Conservation (phyloP, 2,329 filamentous ascomycete genomes). For the Pestalotiopsis sp. region DNA sequence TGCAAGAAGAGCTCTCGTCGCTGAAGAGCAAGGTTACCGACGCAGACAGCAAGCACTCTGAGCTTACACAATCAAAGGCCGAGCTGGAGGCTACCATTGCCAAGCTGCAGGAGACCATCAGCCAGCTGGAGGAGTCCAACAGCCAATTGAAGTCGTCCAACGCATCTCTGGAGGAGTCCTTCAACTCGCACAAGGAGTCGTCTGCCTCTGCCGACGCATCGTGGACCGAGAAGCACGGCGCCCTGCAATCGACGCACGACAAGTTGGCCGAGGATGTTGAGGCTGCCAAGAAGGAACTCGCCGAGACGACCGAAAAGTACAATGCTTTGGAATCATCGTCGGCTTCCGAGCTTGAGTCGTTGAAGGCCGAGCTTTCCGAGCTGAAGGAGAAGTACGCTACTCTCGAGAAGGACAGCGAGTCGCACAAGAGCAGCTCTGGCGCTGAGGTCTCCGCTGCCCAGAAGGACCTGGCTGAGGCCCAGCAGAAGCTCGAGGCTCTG, state of each 20-base stretch:
- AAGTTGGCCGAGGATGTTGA: slow-evolving; percentile 13
- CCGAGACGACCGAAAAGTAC: slow-evolving; percentile 10
- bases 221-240: slow-evolving; percentile 9
- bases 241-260: slow-evolving; percentile 14
- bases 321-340: slow-evolving; percentile 23
- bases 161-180: slow-evolving; percentile 10
- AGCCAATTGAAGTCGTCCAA: slow-evolving; percentile 2
- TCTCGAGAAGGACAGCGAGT: slow-evolving; percentile 14
- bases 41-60: slow-evolving; percentile 1
- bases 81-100: slow-evolving; percentile 16
- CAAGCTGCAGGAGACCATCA: slow-evolving; percentile 6
- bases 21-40: slow-evolving; percentile 6
- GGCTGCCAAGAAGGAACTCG: slow-evolving; percentile 11
- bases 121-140: slow-evolving; percentile 3
- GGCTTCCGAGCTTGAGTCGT: slow-evolving; percentile 29
- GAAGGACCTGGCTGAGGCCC: slow-evolving; percentile 22
- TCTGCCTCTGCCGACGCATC: slow-evolving; percentile 6
- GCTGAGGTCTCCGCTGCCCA: slow-evolving; percentile 17
- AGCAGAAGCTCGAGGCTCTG: slow-evolving; percentile 21
- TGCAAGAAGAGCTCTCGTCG: neutral
- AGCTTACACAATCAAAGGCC: neutral
- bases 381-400: slow-evolving; percentile 23
- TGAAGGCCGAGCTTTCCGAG: slow-evolving; percentile 25
- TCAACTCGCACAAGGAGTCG: slow-evolving; percentile 21
- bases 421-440: slow-evolving; percentile 11